Base-by-base conservation (phyloP, 768 basidiomycete genomes). In the Collybiopsis luxurians region DNA sequence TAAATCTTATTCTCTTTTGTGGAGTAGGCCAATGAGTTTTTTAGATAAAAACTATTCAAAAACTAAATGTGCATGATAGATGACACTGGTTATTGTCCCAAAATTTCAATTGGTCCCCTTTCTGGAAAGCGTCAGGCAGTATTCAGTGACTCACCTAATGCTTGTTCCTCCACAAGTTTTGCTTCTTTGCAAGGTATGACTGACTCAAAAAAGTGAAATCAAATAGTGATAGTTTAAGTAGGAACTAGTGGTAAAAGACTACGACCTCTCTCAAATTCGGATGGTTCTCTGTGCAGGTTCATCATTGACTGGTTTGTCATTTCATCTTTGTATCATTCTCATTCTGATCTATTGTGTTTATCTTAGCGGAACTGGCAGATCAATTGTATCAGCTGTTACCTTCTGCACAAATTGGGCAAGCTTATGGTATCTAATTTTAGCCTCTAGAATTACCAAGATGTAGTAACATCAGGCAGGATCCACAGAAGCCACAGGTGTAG, bases 71-170 rank as follows among this genome's bases (percentile, higher is more conserved):
- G 17, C 11, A 45, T 36, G n/a, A 27, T 57, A 80, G 77, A 74
- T 83, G 60, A 73, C 80, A 0, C 38, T 87, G 24, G 84, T 88
- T 13, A 73, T 87, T 10, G 68, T 87, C 11, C 79, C 82, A 4
- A 86, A 79, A 60, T 89, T 87, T 66, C 82, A 76, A 59, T 85
- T 85, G 49, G 71, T 73, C 23, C 76, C 74, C 19, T 81, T 86
- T 72, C 74, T 89, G n/a, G 72, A 79, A 42, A 86, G 84, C 69
- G 82, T 88, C 28, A 71, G 77, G 28, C 76, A 75, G 19, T 77
- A 88, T 68, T 74, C 72, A 36, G 82, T 88, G 57, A 77, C 73
- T 3, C 80, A 86, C 59, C 69, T 84, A n/a, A 67, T 77, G 58
- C 69, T 84, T 28, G 83, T 85, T 2, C 83, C 83, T 9, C 84